phyloP scores from a whole-genome alignment of 1,139 yeast genomes.

The Lodderomyces parapsilosis region DNA sequence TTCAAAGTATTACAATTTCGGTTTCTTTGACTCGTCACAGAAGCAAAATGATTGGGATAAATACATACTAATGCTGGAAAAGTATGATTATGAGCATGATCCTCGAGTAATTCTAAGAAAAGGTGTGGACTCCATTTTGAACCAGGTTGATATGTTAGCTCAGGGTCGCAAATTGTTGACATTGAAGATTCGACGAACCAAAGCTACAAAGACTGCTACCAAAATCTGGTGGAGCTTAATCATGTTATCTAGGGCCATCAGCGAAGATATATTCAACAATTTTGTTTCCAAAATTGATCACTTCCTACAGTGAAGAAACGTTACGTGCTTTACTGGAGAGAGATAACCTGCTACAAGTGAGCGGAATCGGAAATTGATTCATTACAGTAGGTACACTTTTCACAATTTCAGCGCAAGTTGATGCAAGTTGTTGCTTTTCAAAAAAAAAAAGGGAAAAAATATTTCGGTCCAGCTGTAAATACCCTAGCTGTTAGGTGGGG shows the following conservation, averaged over 20 bases:
- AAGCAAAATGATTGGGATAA: conserved; percentile 19
- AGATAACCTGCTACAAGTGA: too few relatives aligned
- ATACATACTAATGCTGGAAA: conserved; percentile 20
- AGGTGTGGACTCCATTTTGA: conserved; percentile 11
- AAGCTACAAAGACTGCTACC: neutral
- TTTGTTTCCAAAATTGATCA: conserved; percentile 12
- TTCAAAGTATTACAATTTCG: conserved; percentile 18
- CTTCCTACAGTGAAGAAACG: conserved; percentile 4
- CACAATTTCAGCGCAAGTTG: too few relatives aligned
- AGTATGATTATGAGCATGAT: conserved; percentile 17
- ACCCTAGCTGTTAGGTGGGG: too few relatives aligned
- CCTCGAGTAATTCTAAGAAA: conserved; percentile 11
- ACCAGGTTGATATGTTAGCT: conserved; percentile 9
- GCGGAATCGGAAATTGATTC: too few relatives aligned
- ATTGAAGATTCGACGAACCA: conserved; percentile 2
- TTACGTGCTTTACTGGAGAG: too few relatives aligned
- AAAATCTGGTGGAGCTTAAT: conserved; percentile 13
- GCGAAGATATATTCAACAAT: conserved; percentile 8
- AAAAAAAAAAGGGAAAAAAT: too few relatives aligned
- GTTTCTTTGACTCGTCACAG: conserved; percentile 11
- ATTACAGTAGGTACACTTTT: too few relatives aligned
- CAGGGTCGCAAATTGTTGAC: conserved; percentile 7
- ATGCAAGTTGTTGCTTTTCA: too few relatives aligned
- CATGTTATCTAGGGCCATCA: conserved; percentile 13
- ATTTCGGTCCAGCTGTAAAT: too few relatives aligned